Evolutionary conservation across 2,329 filamentous ascomycete genomes (phyloP).

Genomic region (Colletotrichum tropicale): DNA sequence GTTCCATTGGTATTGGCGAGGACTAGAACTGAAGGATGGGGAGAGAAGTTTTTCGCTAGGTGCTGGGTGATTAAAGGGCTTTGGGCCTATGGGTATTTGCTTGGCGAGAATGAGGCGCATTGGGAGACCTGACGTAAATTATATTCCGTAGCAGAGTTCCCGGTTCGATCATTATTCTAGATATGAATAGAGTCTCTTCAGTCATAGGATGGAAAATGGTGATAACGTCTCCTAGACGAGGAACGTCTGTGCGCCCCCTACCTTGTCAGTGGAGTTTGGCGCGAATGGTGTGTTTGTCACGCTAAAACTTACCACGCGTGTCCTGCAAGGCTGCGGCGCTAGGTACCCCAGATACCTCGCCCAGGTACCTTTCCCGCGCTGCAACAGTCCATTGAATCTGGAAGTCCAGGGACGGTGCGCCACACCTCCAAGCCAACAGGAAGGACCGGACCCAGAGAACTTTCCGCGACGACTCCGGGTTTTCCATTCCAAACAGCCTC

Average conservation of each 20-base stretch:
- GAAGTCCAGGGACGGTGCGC: background rate
- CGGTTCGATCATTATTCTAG: background rate
- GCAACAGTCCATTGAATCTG: background rate
- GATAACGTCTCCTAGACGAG: too few relatives aligned
- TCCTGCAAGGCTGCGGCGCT: constrained; percentile 6
- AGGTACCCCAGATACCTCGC: background rate
- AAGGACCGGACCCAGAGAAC: background rate
- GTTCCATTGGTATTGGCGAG: background rate
- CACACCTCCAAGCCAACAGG: background rate
- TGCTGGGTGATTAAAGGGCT: background rate
- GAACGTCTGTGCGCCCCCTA: background rate
- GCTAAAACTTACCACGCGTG: constrained; percentile 8
- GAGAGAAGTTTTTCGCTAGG: background rate
- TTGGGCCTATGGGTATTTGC: background rate
- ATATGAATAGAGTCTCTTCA: background rate
- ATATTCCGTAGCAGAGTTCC: background rate
- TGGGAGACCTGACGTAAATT: background rate
- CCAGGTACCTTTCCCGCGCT: background rate
- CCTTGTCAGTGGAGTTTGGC: background rate
- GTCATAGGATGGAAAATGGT: background rate
- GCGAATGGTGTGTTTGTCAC: background rate
- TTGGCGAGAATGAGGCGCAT: background rate
- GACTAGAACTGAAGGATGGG: background rate
- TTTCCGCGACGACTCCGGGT: background rate
- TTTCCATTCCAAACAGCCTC: background rate